Evolutionary conservation across 1,284 basidiomycete genomes (phyloP), one percentile per base, ranked within the genome.

Genomic region (Ceratobasidium sp.): DNA sequence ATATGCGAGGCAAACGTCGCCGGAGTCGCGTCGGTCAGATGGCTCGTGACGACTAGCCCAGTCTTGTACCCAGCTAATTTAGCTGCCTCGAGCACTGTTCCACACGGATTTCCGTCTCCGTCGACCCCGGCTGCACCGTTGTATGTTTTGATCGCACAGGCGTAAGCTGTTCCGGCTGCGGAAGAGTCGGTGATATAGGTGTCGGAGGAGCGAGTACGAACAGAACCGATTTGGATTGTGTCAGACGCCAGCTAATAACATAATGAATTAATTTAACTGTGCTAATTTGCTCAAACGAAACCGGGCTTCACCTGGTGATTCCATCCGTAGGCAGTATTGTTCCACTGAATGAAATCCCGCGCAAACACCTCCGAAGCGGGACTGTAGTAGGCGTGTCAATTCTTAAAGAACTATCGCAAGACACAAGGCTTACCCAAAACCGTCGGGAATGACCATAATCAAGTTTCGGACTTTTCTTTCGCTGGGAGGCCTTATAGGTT

Each of bases 121-220:
- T 81, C 79, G 45, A 81, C 79, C 65, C 80, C 80, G 60, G 81
- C 81, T 75, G 79, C 80, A 11, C 79, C 80, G 66, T 81, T 81
- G 76, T 79, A 78, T 44, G 75, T 78, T 75, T 81, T 80, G 67
- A 76, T 75, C 11, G 60, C 81, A 56, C 80, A 81, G 31, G 81
- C 80, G 67, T 80, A 82, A 29, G 81, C 81, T 9, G 81, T 82
- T 0, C 79, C 81, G 1, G 77, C 77, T 5, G 81, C 81, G 19
- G 81, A 80, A 17, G 79, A 80, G 77, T 82, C 81, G 47, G 81
- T 82, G 22, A 82, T 80, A 36, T 81, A 76, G n/a, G 79, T 79
- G 75, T 81, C 75, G 71, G 78, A 79, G 1, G 81, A 77, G 14
- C 81, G 73, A 2, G 81, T 81, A 14, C 81, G 77, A 45, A 81